Base-by-base conservation (phyloP, 345 rosid genomes). In the Lepidium sativum region DNA sequence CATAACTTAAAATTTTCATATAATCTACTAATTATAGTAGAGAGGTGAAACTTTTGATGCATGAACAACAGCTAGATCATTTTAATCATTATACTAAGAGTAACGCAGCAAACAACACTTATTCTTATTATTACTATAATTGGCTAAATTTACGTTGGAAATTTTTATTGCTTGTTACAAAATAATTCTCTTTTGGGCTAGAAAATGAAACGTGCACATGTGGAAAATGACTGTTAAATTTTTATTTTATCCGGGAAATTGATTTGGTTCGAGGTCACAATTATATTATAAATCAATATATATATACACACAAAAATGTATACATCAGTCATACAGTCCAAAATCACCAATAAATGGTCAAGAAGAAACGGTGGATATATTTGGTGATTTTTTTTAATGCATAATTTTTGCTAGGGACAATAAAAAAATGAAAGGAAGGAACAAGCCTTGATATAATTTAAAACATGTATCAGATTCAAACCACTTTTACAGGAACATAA, bases 401-500 rank as follows among this genome's bases (percentile, higher is more conserved):
- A 20, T 41, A 25, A 21, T 12, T 20, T 44, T 34, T 34, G 29
- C 20, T 51, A 16, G 47, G 20, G 60, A 41, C 37, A 20, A 38
- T 13, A 9, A 15, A 35, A 25, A 34, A 5, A 11, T n/a, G 3
- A 27, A 27, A 6, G 5, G n/a, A n/a, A 21, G 27, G 37, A 48
- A 47, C 70, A 63, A 40, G 37, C 32, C 51, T 39, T 47, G 57
- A 63, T 47, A 14, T 50, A 14, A 29, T 62, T 10, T 65, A 31
- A 14, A 40, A 21, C 39, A 64, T 54, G 40, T 33, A 56, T 54
- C 35, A 71, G 59, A 71, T 71, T 64, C 45, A 40, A 7, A 48
- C 54, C 54, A 43, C 25, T 27, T 33, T 25, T 34, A 42, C 4
- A 60, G 64, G 58, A 61, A 67, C 72, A 73, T 67, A 31, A 73